Evolutionary conservation across 2,329 filamentous ascomycete genomes (phyloP), one percentile per base, ranked within the genome.

Genomic region (Elsinoe fawcettii): DNA sequence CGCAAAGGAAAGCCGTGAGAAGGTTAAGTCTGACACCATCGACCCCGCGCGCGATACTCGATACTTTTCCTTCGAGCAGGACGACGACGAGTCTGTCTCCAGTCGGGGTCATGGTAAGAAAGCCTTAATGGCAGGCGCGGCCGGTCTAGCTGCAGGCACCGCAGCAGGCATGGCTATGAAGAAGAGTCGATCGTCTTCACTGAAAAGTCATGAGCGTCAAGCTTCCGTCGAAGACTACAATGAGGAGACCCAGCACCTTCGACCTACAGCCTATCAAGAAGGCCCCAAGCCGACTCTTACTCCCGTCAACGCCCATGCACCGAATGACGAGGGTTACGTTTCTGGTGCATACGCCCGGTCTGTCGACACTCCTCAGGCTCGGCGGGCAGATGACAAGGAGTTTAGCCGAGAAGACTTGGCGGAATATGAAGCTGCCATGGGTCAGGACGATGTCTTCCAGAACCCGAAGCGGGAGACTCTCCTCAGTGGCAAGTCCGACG

Each of bases 401-500:
- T 56, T 12, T 16, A 53, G 46, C 6, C 34, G 53, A 9, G 56
- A 58, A 27, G 56, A 58, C 18, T 18, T 47, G 5, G 60, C 56
- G 8, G 58, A 57, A 25, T 55, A 60, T 56, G 72, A 74, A 30
- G 80, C 80, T 30, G 72, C 67, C 47, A 63, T 71, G 56, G 73
- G 68, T 57, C 39, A 59, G 9, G 78, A 79, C 20, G 88, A 93
- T 69, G 82, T 85, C 1, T 90, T 90, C 67, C 82, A 53, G 9
- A 53, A 51, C 27, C n/a, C 46, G 7, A 74, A 75, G 44, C 83
- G 85, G 62, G 67, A 72, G 34, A 83, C 88, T 51, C 84, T 93
- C 64, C 76, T 91, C 47, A 95, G 90, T 67, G 91, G 89, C 51
- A 86, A 96, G 75, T 96, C 92, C 6, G 90, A 96, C 66, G 92